phyloP scores from a whole-genome alignment of 75 land plant species.

The Pseudotsuga menziesii region DNA sequence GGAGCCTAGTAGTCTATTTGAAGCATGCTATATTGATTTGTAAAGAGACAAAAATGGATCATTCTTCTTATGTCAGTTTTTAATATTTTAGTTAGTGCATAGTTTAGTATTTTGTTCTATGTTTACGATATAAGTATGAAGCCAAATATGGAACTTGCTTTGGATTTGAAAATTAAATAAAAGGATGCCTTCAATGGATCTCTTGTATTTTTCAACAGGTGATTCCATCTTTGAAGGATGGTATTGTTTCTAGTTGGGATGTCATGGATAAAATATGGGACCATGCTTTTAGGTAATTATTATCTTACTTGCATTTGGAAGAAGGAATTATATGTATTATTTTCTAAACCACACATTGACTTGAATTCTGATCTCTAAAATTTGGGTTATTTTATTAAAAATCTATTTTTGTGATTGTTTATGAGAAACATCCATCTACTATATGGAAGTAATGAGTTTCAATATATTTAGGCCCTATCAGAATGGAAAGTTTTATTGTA shows the following conservation, averaged over 20 bases:
- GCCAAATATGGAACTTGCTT: background rate
- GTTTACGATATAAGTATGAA: background rate
- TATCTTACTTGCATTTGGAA: background rate
- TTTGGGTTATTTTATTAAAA: background rate
- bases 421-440: no score
- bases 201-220: conserved; percentile 41
- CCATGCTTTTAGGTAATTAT: conserved; percentile 75
- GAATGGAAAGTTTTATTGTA: no score
- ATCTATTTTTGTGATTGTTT: no score
- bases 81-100: no score
- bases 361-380: background rate
- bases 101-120: background rate
- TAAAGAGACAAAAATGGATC: no score
- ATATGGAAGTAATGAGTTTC: no score
- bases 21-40: no score
- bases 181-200: background rate
- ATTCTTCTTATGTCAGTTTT: no score
- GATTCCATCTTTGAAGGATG: conserved; percentile 86
- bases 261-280: conserved; percentile 95
- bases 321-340: background rate
- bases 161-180: background rate
- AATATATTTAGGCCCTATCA: no score
- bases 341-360: background rate
- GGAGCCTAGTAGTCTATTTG: no score
- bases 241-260: conserved; percentile 87